A percentile compares a stretch with the other conserved stretches of the same genome.
Conservation (phyloP, 2,329 filamentous ascomycete species). For the Pseudopithomyces maydicus region DNA sequence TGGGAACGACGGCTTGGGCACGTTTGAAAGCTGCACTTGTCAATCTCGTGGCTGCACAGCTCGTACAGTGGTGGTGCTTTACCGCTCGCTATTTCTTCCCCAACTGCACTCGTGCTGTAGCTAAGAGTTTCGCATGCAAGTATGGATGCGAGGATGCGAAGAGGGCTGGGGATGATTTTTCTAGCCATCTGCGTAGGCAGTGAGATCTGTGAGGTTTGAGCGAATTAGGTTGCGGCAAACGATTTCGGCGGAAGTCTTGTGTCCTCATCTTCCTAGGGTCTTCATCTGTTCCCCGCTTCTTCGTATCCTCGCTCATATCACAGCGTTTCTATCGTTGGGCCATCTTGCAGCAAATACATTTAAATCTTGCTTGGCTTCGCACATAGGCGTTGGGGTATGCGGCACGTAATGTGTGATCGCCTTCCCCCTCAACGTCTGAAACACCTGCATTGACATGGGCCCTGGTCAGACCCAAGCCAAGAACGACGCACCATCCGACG, state of each 20-base stretch:
- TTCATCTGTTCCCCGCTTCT: background rate
- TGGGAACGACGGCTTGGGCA: background rate
- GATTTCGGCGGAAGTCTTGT: no score
- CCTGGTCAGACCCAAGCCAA: background rate
- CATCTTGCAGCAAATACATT: background rate
- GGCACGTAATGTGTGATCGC: background rate
- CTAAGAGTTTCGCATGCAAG: slow-evolving; percentile 1
- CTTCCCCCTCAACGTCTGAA: slow-evolving; percentile 1
- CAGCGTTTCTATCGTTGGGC: background rate
- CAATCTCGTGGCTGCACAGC: slow-evolving; percentile 22
- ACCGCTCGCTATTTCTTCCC: background rate
- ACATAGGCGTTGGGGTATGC: background rate
- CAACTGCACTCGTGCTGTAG: background rate
- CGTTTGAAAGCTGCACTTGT: slow-evolving; percentile 13
- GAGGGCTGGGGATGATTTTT: background rate
- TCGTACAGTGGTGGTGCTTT: slow-evolving; percentile 10
- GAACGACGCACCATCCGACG: slow-evolving; percentile 3
- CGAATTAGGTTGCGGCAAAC: background rate
- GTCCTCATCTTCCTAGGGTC: background rate
- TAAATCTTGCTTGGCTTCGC: background rate
- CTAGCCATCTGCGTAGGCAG: no score
- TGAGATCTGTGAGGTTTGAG: background rate
- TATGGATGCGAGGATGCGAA: background rate
- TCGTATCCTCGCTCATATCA: background rate
- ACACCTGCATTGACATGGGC: background rate